These are phyloP conservation scores for Medicago ruthenica DNA, from an alignment of 306 rosid species.

Conservation along the genomic window DNA sequence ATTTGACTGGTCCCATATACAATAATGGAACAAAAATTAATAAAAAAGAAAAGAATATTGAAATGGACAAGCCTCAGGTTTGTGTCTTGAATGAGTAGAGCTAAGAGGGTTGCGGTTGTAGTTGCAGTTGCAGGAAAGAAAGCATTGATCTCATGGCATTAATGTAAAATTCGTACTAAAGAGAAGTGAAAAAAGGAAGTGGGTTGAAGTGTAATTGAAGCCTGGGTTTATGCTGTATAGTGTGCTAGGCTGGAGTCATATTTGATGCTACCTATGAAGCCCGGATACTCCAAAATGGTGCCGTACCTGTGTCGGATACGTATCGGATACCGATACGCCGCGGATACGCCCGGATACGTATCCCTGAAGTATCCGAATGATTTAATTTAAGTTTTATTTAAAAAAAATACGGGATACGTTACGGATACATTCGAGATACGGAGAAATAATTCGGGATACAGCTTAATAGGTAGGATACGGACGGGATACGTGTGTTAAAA, in stretches of 20 bases:
- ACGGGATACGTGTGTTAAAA: too few relatives aligned
- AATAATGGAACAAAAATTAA: slow-evolving; percentile 1
- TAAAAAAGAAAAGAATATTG: neutral
- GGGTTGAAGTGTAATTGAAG: slow-evolving; percentile 14
- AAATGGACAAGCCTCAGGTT: neutral
- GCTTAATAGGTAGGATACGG: too few relatives aligned
- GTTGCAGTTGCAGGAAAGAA: slow-evolving; percentile 29
- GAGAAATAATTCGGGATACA: too few relatives aligned
- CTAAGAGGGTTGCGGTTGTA: slow-evolving; percentile 28
- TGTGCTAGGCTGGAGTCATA: neutral
- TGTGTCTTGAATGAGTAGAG: slow-evolving; percentile 14
- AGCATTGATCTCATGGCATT: slow-evolving; percentile 38
- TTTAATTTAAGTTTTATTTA: too few relatives aligned
- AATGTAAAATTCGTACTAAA: slow-evolving; percentile 34
- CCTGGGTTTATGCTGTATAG: neutral
- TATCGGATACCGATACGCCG: too few relatives aligned
- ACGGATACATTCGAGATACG: too few relatives aligned
- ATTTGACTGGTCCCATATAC: slow-evolving; percentile 25
- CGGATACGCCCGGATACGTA: too few relatives aligned
- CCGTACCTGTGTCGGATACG: too few relatives aligned
- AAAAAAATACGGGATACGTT: too few relatives aligned
- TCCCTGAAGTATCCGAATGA: too few relatives aligned
- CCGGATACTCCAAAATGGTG: too few relatives aligned
- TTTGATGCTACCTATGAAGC: neutral
- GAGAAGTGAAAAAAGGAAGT: neutral